Base-by-base conservation (phyloP, 257 asterid species). In the Paulownia fortunei region DNA sequence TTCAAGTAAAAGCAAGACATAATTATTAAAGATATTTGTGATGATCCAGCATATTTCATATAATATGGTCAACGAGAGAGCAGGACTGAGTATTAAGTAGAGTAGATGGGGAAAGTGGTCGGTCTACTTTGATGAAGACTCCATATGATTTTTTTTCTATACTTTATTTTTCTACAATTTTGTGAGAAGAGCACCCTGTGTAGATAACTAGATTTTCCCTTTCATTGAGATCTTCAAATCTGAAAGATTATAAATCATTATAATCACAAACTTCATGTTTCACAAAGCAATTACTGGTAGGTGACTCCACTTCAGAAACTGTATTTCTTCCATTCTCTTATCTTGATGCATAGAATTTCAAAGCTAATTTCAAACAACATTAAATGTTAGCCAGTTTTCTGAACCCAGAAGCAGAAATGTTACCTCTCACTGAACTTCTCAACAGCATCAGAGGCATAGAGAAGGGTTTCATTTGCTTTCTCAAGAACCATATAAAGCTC, bases 371-470 rank as follows among this genome's bases (percentile, higher is more conserved):
- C 8, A 36, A 49, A 32, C 34, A 65, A 30, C 13, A 39, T 65
- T 18, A 34, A 51, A 73, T 9, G 27, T 64, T 37, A 41, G 51
- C 59, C 9, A 42, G 77, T 46, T 62, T 61, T 74, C 69, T 32
- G 64, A 73, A 44, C 56, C 16, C 39, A 67, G 37, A 51, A 56
- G 58, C 27, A 41, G 46, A 68, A 67, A 42, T 59, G 16, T 78
- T 85, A 95, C 99, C 99, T 91, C 79, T 93, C 96, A 76, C 97
- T 96, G 87, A 96, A 96, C 86, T 89, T 96, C 85, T 92, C 94
- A 72, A 89, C 90, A 47, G 98, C 97, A 56, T 91, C 98, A 51
- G 97, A 86, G 75, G 98, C 98, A 69, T 86, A 96, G 47, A 96
- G 96, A 77, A 96, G 97, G 34, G 98, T 93, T 79, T 96, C 99